phyloP scores from a whole-genome alignment of 768 basidiomycete species.

The Leccinum incarnatum region DNA sequence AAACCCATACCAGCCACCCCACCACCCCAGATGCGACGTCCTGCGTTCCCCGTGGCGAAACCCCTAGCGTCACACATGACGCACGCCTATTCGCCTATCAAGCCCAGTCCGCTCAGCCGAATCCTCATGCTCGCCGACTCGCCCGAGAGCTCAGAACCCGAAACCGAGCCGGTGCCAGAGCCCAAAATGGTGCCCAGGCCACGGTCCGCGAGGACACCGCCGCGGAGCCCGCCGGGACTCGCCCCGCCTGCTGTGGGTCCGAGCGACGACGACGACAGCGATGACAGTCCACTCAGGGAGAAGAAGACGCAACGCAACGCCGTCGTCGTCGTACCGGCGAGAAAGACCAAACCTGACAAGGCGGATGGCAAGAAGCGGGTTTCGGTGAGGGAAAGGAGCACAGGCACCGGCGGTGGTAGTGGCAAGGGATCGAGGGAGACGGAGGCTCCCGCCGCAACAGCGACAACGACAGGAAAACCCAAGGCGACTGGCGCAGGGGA shows the following conservation, averaged over 20 bases:
- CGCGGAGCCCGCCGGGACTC: conserved; percentile 17
- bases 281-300: conserved; percentile 55
- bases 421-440: conserved; percentile 32
- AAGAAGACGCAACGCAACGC: conserved; percentile 41
- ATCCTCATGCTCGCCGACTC: conserved; percentile 72
- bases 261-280: conserved; percentile 42
- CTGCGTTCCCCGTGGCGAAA: conserved; percentile 69
- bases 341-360: conserved; percentile 12
- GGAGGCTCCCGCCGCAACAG: conserved; percentile 8
- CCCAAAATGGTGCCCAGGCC: background rate
- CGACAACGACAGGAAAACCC: conserved; percentile 23
- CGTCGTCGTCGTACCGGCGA: background rate
- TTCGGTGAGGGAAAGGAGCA: conserved; percentile 39
- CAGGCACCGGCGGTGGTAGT: background rate
- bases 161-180: conserved; percentile 24
- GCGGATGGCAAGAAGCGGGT: conserved; percentile 27
- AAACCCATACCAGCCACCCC: background rate
- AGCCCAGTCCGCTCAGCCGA: conserved; percentile 77
- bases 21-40: conserved; percentile 13
- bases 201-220: conserved; percentile 15
- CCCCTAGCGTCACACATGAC: conserved; percentile 66
- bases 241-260: conserved; percentile 6
- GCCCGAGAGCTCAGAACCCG: conserved; percentile 38
- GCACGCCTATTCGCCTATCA: conserved; percentile 79
- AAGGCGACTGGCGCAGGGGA: conserved; percentile 30